Conservation (phyloP, 176 grass and related monocot species). For the Chloris gayana region DNA sequence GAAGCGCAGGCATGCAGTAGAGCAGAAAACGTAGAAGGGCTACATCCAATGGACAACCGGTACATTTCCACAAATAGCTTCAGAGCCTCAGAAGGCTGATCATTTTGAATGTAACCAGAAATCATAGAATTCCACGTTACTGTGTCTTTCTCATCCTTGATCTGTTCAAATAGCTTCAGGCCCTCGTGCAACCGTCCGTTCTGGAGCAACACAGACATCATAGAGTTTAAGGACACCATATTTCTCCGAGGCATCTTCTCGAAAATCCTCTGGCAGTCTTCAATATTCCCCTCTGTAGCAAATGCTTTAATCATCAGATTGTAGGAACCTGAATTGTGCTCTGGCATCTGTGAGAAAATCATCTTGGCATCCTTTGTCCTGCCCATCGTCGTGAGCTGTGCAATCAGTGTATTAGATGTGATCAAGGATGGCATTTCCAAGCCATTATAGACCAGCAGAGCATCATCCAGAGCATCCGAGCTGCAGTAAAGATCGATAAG, state of each 20-base stretch:
- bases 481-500: conserved; percentile 60
- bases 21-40: conserved; percentile 55
- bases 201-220: conserved; percentile 58
- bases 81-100: conserved; percentile 50
- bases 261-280: conserved; percentile 49
- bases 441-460: conserved; percentile 32
- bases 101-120: conserved; percentile 61
- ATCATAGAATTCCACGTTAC: conserved; percentile 72
- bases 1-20: conserved; percentile 50
- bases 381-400: conserved; percentile 37
- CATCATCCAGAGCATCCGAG: conserved; percentile 50
- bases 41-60: conserved; percentile 46
- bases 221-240: conserved; percentile 57
- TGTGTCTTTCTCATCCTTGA: conserved; percentile 52
- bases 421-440: conserved; percentile 48
- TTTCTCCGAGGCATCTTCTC: conserved; percentile 63
- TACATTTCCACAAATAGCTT: conserved; percentile 54
- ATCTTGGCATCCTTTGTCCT: conserved; percentile 41
- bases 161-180: conserved; percentile 52
- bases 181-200: conserved; percentile 55
- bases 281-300: conserved; percentile 47
- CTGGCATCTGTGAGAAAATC: conserved; percentile 43
- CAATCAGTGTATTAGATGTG: conserved; percentile 54
- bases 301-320: conserved; percentile 64
- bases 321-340: conserved; percentile 52